These are phyloP conservation scores for Arabis hirsuta DNA, from an alignment of 345 rosid genomes.

Conservation along the genomic window DNA sequence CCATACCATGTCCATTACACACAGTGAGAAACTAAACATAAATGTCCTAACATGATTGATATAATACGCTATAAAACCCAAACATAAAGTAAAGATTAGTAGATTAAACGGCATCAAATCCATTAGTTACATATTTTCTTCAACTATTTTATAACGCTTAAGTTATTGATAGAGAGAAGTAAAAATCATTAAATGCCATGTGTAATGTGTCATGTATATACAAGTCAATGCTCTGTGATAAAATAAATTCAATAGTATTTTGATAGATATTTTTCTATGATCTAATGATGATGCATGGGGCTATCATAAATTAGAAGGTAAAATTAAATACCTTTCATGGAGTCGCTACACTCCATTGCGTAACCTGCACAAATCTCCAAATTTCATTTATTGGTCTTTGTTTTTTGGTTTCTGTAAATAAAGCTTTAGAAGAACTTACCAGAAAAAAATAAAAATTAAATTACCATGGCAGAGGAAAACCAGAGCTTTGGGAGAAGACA, in stretches of 20 bases:
- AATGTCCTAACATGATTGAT: conserved; percentile 18
- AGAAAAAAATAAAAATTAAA: background rate
- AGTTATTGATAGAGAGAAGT: background rate
- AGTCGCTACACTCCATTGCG: conserved; percentile 95
- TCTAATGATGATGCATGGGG: conserved; percentile 6
- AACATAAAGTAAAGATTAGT: background rate
- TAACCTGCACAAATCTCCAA: conserved; percentile 61
- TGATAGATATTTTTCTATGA: background rate
- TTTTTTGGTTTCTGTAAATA: background rate
- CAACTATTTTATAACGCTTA: background rate
- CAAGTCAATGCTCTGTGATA: too few species aligned
- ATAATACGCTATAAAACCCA: too few species aligned
- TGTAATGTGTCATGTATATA: background rate
- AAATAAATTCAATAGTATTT: too few species aligned
- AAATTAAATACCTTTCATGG: conserved; percentile 83
- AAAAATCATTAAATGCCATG: background rate
- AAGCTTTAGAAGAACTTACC: background rate
- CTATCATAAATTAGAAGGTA: background rate
- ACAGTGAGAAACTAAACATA: background rate
- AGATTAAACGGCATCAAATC: background rate
- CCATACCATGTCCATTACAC: too few species aligned
- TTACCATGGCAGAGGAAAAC: conserved; percentile 97
- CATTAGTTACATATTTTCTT: background rate
- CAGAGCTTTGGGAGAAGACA: conserved; percentile 78
- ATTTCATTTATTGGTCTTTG: background rate